Evolutionary conservation across 164 flowering plant genomes (phyloP).

Genomic region (Nelumbo lutea): DNA sequence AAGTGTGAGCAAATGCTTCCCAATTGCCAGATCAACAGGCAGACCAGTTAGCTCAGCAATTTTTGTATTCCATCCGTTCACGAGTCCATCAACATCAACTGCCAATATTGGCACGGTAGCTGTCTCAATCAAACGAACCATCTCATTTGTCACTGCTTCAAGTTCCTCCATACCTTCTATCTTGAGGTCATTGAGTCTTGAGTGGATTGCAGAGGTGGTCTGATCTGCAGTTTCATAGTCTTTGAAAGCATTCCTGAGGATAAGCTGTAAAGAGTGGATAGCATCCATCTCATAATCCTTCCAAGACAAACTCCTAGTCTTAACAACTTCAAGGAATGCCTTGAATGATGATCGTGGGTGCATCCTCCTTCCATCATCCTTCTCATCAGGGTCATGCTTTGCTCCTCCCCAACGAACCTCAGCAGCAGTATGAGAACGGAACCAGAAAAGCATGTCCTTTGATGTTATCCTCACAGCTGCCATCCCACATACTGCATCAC

Average conservation of each 20-base stretch:
- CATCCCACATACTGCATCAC: conserved; percentile 85
- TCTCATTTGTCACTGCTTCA: conserved; percentile 89
- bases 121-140: conserved; percentile 92
- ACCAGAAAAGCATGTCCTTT: conserved; percentile 88
- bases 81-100: conserved; percentile 67
- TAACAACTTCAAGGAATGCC: conserved; percentile 92
- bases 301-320: conserved; percentile 83
- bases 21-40: conserved; percentile 71
- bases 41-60: conserved; percentile 82
- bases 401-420: conserved; percentile 97
- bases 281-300: conserved; percentile 97
- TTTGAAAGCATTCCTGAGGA: conserved; percentile 68
- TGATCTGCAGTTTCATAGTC: conserved; percentile 36
- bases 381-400: conserved; percentile 75
- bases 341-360: conserved; percentile 96
- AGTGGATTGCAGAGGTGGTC: conserved; percentile 37
- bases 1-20: conserved; percentile 72
- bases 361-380: conserved; percentile 86
- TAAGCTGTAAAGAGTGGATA: conserved; percentile 93
- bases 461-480: conserved; percentile 79
- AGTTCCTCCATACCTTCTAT: conserved; percentile 81
- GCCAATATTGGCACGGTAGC: conserved; percentile 92
- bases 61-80: conserved; percentile 95
- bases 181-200: conserved; percentile 60
- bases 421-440: conserved; percentile 77